Percentiles rank a stretch among this genome's conserved stretches.
These are phyloP conservation scores for Corinectria fuckeliana DNA, from an alignment of 2,329 filamentous ascomycete species.

Conservation along the genomic window DNA sequence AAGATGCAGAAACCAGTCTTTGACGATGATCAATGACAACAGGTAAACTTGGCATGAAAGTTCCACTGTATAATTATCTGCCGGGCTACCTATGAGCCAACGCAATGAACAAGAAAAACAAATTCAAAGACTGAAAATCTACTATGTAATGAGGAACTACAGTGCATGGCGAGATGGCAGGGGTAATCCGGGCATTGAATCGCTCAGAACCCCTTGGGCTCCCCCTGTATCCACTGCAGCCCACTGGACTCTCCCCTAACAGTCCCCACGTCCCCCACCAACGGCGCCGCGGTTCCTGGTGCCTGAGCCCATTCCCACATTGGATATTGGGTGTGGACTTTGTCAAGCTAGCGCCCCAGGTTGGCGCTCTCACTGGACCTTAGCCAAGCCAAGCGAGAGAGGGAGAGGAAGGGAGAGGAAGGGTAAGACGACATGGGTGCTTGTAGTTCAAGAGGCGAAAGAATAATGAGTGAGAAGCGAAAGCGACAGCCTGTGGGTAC, in stretches of 20 bases:
- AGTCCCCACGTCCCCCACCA: background rate
- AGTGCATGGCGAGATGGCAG: background rate
- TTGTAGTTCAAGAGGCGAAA: background rate
- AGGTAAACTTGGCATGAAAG: background rate
- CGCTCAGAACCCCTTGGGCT: too few relatives aligned
- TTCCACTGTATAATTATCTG: background rate
- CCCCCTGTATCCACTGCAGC: background rate
- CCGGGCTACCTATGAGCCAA: background rate
- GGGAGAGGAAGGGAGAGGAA: background rate
- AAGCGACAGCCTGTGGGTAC: background rate
- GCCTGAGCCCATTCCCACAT: slow-evolving; percentile 10
- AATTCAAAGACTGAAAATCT: background rate
- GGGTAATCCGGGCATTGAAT: too few relatives aligned
- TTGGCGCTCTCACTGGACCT: background rate
- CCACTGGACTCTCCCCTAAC: background rate
- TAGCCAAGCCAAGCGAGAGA: background rate
- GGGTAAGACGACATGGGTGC: too few relatives aligned
- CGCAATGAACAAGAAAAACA: background rate
- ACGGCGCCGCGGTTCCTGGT: slow-evolving; percentile 3
- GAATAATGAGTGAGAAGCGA: background rate
- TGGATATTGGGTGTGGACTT: too few relatives aligned
- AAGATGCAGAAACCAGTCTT: slow-evolving; percentile 5
- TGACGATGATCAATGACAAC: background rate
- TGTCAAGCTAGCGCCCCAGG: background rate
- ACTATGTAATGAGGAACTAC: slow-evolving; percentile 3